phyloP scores from a whole-genome alignment of 139 green algal species.

The Closterium sp. region DNA sequence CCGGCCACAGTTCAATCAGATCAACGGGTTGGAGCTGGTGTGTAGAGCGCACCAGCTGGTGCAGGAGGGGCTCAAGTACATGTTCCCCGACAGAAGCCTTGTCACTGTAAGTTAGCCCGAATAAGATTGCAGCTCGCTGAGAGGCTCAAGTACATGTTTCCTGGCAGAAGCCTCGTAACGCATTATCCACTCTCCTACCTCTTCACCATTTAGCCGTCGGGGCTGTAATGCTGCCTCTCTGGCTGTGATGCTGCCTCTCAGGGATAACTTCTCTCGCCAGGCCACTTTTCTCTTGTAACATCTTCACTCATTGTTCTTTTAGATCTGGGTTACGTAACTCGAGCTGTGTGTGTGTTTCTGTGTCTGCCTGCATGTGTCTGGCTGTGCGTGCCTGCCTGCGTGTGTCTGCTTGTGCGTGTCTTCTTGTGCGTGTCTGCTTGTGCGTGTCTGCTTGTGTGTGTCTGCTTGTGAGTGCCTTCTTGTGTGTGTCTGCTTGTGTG shows the following conservation, averaged over 20 bases:
- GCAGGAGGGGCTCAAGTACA: conserved; percentile 98
- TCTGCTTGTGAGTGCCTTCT: neutral
- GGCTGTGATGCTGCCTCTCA: too few species aligned
- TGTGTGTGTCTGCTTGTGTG: neutral
- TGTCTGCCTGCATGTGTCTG: neutral
- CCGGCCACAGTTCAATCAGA: conserved; percentile 61
- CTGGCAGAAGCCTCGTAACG: too few species aligned
- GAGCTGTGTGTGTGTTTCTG: neutral
- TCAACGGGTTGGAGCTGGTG: conserved; percentile 95
- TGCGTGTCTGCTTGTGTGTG: neutral
- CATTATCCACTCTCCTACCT: neutral
- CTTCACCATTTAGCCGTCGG: neutral
- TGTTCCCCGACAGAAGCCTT: conserved; percentile 84
- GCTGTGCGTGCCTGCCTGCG: neutral
- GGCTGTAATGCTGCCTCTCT: too few species aligned
- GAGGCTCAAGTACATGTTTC: too few species aligned
- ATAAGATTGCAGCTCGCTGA: too few species aligned
- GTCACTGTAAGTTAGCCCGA: conserved; percentile 71
- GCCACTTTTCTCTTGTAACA: neutral
- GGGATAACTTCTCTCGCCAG: too few species aligned
- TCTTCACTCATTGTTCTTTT: neutral
- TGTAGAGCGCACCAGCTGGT: conserved; percentile 98
- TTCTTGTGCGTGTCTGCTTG: neutral
- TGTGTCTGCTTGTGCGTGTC: neutral
- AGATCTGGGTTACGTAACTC: too few species aligned